phyloP scores from a whole-genome alignment of 805 yeast genomes.

The Scheffersomyces spartinae region DNA sequence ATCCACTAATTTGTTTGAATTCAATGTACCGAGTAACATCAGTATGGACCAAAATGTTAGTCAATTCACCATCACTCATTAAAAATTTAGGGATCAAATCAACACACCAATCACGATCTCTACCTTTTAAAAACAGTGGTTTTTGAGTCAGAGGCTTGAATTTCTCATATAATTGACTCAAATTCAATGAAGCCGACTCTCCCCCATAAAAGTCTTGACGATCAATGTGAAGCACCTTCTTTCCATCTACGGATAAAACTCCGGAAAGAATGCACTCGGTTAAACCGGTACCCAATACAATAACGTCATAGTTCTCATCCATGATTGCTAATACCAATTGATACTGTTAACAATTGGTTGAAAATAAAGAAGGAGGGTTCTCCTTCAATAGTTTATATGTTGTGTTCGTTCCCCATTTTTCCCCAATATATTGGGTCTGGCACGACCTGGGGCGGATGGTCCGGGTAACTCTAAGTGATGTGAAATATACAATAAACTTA shows the following conservation, averaged over 20 bases:
- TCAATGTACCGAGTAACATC: conserved; percentile 93
- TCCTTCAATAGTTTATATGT: no score
- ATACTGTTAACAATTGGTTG: no score
- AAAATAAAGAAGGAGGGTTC: no score
- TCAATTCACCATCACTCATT: conserved; percentile 96
- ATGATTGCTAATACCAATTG: no score
- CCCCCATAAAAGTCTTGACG: conserved; percentile 95
- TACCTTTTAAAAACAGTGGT: conserved; percentile 64
- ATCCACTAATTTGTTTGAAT: conserved; percentile 93
- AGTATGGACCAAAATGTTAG: conserved; percentile 89
- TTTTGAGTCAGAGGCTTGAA: conserved; percentile 69
- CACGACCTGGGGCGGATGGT: no score
- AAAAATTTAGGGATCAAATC: conserved; percentile 93
- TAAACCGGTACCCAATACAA: conserved; percentile 89
- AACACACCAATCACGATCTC: conserved; percentile 96
- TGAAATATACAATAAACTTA: no score
- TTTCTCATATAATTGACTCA: conserved; percentile 60
- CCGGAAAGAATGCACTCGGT: conserved; percentile 96
- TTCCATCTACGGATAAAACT: conserved; percentile 90
- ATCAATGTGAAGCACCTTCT: conserved; percentile 93
- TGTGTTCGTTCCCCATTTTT: no score
- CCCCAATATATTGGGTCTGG: no score
- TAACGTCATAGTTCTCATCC: conserved; percentile 97
- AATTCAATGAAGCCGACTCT: conserved; percentile 75
- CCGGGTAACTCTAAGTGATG: no score